Evolutionary conservation across 768 basidiomycete species (phyloP), one percentile per base, ranked within the genome.

Genomic region (Lactifluus pinguis): DNA sequence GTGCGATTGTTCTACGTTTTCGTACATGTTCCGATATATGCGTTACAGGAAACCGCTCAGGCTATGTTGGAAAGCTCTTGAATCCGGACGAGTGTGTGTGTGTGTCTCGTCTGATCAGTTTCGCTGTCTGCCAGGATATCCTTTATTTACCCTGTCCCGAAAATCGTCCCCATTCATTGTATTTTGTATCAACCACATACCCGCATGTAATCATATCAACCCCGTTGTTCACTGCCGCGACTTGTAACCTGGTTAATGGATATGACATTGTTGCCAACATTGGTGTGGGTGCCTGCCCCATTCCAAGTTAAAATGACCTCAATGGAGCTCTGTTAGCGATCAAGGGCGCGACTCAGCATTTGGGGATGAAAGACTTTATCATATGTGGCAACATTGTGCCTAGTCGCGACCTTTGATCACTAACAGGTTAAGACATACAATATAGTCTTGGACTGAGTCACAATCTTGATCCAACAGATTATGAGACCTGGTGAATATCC

Each of bases 31-130:
- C 41, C 49, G 14, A 64, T n/a, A 9, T 19, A 11, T 38, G 11
- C 5, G 6, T 36, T 10, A n/a, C 45, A 64, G 63, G 63, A 64
- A 61, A 62, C 60, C 13, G 55, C 63, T 11, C 60, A 64, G 25
- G 60, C 55, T 6, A 57, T 64, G 51, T 39, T 64, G 32, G 60
- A 64, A n/a, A 56, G 36, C 34, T 52, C 63, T 2, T 64, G 55
- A 62, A 8, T n/a, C n/a, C n/a, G n/a, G n/a, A n/a, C n/a, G n/a
- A n/a, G n/a, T n/a, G n/a, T n/a, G n/a, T n/a, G n/a, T n/a, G n/a
- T n/a, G 19, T 11, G 34, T n/a, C 34, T 34, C 32, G 32, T 34
- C 9, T 34, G 32, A 34, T 34, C 4, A 9, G 32, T 34, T 11
- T 11, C 0, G 34, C 44, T 36, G 42, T 21, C 14, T 25, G 49